These are phyloP conservation scores for Clavispora phyllophila DNA, from an alignment of 805 yeast genomes.

Conservation along the genomic window DNA sequence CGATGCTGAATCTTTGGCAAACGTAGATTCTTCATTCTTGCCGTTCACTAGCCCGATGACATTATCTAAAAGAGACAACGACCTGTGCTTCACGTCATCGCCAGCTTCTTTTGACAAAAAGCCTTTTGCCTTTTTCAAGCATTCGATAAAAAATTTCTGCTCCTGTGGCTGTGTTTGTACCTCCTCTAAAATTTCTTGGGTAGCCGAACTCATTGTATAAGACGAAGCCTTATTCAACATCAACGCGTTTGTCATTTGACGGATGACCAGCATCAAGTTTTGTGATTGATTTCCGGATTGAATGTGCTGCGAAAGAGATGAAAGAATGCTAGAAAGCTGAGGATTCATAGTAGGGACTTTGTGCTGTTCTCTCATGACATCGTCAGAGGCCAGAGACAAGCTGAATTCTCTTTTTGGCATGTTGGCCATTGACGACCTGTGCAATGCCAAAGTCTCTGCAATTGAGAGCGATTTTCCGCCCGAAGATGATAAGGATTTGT, in stretches of 20 bases:
- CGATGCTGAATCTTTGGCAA: background rate
- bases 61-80: conserved; percentile 21
- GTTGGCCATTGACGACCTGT: conserved; percentile 41
- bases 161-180: conserved; percentile 18
- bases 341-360: conserved; percentile 15
- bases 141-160: conserved; percentile 21
- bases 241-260: conserved; percentile 35
- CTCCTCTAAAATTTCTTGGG: conserved; percentile 7
- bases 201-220: conserved; percentile 9
- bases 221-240: conserved; percentile 11
- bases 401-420: conserved; percentile 25
- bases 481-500: conserved; percentile 2
- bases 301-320: conserved; percentile 28
- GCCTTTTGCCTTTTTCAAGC: conserved; percentile 28
- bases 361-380: conserved; percentile 14
- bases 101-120: conserved; percentile 18
- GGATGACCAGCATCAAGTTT: conserved; percentile 31
- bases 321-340: conserved; percentile 30
- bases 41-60: conserved; percentile 17
- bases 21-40: background rate
- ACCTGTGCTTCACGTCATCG: conserved; percentile 13
- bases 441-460: conserved; percentile 56
- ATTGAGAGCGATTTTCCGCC: conserved; percentile 39
- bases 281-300: conserved; percentile 16
- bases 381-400: conserved; percentile 23